These are phyloP conservation scores for Podaxis sp. DNA, from an alignment of 768 basidiomycete genomes.

Conservation along the genomic window DNA sequence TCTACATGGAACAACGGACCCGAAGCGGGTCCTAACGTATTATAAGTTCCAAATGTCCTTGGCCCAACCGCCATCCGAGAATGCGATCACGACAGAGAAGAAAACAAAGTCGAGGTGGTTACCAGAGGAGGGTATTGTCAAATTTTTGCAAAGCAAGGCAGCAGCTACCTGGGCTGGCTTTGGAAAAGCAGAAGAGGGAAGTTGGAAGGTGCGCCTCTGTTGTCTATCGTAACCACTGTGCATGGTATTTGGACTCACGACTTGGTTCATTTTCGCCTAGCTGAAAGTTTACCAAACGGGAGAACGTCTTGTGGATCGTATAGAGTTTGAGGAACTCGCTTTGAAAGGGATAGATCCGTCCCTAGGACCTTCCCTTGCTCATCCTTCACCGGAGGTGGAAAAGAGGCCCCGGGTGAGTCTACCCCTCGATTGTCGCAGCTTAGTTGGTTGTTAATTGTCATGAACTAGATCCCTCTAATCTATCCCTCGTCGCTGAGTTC, in stretches of 20 bases:
- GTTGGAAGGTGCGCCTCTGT: constrained; percentile 62
- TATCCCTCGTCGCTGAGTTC: constrained; percentile 51
- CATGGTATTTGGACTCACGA: background rate
- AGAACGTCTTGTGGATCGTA: constrained; percentile 64
- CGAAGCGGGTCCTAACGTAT: constrained; percentile 34
- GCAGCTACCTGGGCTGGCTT: constrained; percentile 61
- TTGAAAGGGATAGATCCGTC: constrained; percentile 74
- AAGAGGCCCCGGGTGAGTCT: constrained; percentile 10
- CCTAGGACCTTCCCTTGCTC: constrained; percentile 51
- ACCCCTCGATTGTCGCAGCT: background rate
- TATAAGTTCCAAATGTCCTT: constrained; percentile 43
- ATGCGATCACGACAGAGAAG: constrained; percentile 14
- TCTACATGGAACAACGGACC: constrained; percentile 14
- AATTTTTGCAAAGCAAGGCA: constrained; percentile 53
- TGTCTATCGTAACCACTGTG: background rate
- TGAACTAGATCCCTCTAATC: constrained; percentile 60
- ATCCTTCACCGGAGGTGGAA: constrained; percentile 24
- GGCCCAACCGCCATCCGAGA: constrained; percentile 17
- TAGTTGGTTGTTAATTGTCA: background rate
- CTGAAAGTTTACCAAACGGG: constrained; percentile 60
- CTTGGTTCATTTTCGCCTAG: constrained; percentile 32
- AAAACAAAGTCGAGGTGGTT: constrained; percentile 28
- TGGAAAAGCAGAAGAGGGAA: constrained; percentile 61
- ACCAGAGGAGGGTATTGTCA: constrained; percentile 44
- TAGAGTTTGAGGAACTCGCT: constrained; percentile 81